phyloP scores from a whole-genome alignment of 2,329 filamentous ascomycete genomes.

The Teratosphaeria nubilosa region DNA sequence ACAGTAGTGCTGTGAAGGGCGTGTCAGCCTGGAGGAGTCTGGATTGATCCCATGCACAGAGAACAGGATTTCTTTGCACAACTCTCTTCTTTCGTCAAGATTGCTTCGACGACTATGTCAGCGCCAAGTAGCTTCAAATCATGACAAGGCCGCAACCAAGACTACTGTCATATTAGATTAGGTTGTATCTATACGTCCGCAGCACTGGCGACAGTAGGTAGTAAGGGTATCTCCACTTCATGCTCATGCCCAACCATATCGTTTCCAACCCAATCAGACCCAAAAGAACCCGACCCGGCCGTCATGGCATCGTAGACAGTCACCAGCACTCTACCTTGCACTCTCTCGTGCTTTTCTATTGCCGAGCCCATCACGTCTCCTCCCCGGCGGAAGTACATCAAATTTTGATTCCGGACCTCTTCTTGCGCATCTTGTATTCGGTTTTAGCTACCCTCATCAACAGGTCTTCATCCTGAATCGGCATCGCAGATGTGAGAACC shows the following conservation, averaged over 20 bases:
- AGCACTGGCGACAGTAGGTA: neutral
- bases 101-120: too few species aligned
- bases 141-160: neutral
- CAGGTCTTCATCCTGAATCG: slow-evolving; percentile 85
- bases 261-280: neutral
- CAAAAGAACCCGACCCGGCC: neutral
- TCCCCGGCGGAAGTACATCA: neutral
- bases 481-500: slow-evolving; percentile 84
- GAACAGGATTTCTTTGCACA: too few species aligned
- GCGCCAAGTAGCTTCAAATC: neutral
- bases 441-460: slow-evolving; percentile 82
- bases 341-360: neutral
- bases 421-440: slow-evolving; percentile 67
- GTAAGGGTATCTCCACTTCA: neutral
- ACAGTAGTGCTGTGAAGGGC: neutral
- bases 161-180: neutral
- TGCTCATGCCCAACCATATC: neutral
- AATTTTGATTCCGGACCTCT: slow-evolving; percentile 23
- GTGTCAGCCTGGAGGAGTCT: too few species aligned
- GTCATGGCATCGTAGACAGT: neutral
- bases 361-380: neutral
- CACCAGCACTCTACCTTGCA: neutral
- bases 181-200: neutral
- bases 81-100: too few species aligned
- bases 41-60: too few species aligned